Base-by-base conservation (phyloP, 2,329 filamentous ascomycete species). In the Graphiopsis chlorocephala region DNA sequence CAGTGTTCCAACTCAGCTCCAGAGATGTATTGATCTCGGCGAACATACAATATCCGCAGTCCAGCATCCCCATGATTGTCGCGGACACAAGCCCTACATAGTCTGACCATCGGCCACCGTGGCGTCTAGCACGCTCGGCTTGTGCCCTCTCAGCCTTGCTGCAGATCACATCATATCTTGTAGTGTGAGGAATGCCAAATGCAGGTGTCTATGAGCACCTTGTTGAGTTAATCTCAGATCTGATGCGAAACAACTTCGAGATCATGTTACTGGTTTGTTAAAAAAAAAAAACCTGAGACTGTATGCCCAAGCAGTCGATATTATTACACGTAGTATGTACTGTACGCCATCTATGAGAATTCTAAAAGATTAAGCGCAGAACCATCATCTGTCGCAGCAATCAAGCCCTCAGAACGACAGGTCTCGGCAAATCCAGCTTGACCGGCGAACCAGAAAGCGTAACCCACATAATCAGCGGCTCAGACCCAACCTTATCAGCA, bases 401-500 rank as follows among this genome's bases (percentile, higher is more conserved):
- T 50, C 12, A 50, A 50, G 23, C 23, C 12, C 25, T 26, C 14
- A 56, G 23, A 33, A n/a, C 11, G 4, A 61, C 58, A 28, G 58
- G 12, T 2, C n/a, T 50, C 42, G 42, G 42, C 29, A 79, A 73
- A 25, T 66, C 74, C 68, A 78, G 76, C 17, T 69, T 75, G 6
- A 75, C 70, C 35, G 74, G 72, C 11, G 71, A 69, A 4, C 77
- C 77, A 61, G 71, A 75, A 71, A 79, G 73, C 0, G 74, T 75
- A 1, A 77, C 75, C 77, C 77, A 79, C 8, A 78, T 69, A 1
- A 76, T 78, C 45, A 77, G 64, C 12, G 77, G 77, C 42, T 80
- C 78, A 3, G 65, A 79, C 14, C 85, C 86, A 23, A 86, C 70
- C 74, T 86, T 75, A 70, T 88, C 84, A 8, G 47, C 50, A 31